Conservation (phyloP, 331 rosid genomes). For the Acacia concinna region DNA sequence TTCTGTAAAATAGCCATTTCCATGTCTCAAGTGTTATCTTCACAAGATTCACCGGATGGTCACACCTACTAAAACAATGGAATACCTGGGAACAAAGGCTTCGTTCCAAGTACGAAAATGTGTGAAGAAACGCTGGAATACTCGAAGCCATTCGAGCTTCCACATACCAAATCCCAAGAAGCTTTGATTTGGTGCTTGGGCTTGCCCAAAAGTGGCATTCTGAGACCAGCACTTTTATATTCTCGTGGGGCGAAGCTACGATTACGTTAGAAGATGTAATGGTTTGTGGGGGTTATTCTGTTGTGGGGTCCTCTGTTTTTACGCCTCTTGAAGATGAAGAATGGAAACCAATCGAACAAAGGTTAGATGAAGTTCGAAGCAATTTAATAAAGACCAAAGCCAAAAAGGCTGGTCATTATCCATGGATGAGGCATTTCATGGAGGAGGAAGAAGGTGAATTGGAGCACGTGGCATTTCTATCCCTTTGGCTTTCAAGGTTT, state of each 20-base stretch:
- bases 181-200: slow-evolving; percentile 26
- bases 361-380: background rate
- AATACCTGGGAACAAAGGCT: background rate
- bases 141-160: background rate
- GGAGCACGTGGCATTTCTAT: background rate
- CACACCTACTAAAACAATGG: background rate
- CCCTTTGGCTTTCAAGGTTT: background rate
- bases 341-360: slow-evolving; percentile 15
- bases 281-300: slow-evolving; percentile 45
- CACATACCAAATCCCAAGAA: background rate
- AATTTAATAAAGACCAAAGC: background rate
- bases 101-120: background rate
- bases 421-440: slow-evolving; percentile 44
- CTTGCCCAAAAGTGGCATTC: slow-evolving; percentile 43
- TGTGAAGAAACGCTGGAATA: background rate
- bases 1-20: background rate
- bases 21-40: background rate
- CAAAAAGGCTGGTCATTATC: background rate
- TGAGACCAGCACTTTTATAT: slow-evolving; percentile 48
- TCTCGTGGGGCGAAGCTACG: slow-evolving; percentile 59
- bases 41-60: background rate
- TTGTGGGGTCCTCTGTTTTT: slow-evolving; percentile 37
- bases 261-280: slow-evolving; percentile 53
- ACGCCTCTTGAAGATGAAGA: slow-evolving; percentile 12
- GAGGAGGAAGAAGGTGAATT: background rate